Percentiles rank a stretch among this genome's conserved stretches.
Evolutionary conservation across 805 yeast genomes (phyloP).

Genomic region (Candida nitratophila): DNA sequence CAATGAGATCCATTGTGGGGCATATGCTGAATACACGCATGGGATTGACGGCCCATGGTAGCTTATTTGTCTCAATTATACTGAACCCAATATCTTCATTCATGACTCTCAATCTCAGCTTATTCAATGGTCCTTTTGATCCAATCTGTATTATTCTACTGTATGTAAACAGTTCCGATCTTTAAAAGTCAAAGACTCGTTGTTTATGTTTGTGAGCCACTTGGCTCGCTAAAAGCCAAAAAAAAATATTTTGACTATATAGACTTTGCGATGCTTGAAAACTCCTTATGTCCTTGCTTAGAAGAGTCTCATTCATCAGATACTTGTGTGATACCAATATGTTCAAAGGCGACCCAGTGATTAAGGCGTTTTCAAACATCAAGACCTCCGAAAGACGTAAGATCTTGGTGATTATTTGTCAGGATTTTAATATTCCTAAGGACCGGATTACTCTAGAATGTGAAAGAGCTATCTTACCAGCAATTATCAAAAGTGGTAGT

Average conservation of each 20-base stretch:
- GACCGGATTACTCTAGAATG: slow-evolving; percentile 34
- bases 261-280: too few species aligned
- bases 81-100: neutral
- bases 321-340: slow-evolving; percentile 18
- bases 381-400: slow-evolving; percentile 75
- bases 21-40: slow-evolving; percentile 11
- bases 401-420: slow-evolving; percentile 36
- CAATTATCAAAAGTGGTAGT: slow-evolving; percentile 53
- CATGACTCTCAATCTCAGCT: neutral
- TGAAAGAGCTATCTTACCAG: slow-evolving; percentile 38
- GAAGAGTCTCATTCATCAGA: too few species aligned
- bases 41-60: neutral
- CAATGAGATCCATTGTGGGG: slow-evolving; percentile 29
- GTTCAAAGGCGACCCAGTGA: slow-evolving; percentile 49
- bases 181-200: too few species aligned
- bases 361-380: slow-evolving; percentile 72
- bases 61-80: neutral
- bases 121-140: too few species aligned
- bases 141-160: too few species aligned
- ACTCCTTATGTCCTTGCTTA: too few species aligned
- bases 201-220: too few species aligned
- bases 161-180: too few species aligned
- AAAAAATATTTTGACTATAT: too few species aligned
- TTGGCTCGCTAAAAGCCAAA: too few species aligned
- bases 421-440: slow-evolving; percentile 32